Base-by-base conservation (phyloP, 441 rosid genomes). In the Syzygium syzygioides region DNA sequence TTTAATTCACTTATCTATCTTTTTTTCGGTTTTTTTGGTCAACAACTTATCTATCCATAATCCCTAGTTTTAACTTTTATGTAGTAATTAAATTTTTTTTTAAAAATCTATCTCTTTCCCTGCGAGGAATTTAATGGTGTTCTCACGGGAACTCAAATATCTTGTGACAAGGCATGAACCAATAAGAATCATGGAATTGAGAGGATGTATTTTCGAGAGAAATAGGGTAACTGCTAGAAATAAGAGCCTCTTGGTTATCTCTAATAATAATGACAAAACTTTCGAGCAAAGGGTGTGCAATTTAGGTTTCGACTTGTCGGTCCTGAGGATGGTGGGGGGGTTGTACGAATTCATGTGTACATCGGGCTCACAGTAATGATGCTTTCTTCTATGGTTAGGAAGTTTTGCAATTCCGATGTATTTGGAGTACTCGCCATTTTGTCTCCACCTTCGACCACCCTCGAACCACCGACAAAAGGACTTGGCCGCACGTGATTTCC, bases 151-250 rank as follows among this genome's bases (percentile, higher is more conserved):
- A 30, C 12, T 64, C 3, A 30, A 12, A 4, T 64, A 30, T 64
- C 4, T 64, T 2, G 18, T 32, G 76, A 17, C 10, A 23, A 17
- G 2, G 41, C 41, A 32, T 0, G 1, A 17, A 13, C 23, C 41
- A 30, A 30, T 17, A 32, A 41, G n/a, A 76, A 68, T 19, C 5
- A 8, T 12, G 48, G 8, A 68, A 41, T 68, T 15, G 5, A 37
- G 17, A 37, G 8, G 7, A 71, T 12, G 14, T 37, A 10, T 7
- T 20, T 8, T 71, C 15, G 7, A 34, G 80, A 8, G 48, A 34
- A 19, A 14, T 26, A 34, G 10, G 2, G 14, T 34, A 68, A 18
- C 1, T 2, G 0, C 9, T 10, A 68, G 0, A 20, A 1, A 6
- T 5, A 20, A 1, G 15, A 34, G 25, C 19, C 14, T 32, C 41